Evolutionary conservation across 805 yeast species (phyloP).

Genomic region (Wickerhamiella sergipiensis): DNA sequence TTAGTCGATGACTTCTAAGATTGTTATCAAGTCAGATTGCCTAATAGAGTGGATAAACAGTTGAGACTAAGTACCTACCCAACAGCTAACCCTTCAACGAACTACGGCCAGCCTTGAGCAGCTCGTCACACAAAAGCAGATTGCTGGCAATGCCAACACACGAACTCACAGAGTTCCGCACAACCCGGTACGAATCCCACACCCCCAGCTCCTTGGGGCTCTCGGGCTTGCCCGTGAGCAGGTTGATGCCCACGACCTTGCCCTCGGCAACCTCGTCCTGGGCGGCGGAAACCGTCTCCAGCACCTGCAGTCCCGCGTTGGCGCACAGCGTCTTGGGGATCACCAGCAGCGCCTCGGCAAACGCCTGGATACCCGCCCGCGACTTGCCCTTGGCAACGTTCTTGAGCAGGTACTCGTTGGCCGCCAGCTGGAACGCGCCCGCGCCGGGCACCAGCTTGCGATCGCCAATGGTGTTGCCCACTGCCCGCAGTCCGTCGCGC

Average conservation of each 20-base stretch:
- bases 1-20: too few species aligned
- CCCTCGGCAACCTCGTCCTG: constrained; percentile 67
- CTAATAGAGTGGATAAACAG: too few species aligned
- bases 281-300: constrained; percentile 76
- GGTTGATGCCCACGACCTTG: constrained; percentile 78
- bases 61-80: too few species aligned
- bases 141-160: constrained; percentile 93
- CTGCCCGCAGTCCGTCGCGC: constrained; percentile 92
- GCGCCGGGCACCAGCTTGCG: constrained; percentile 87
- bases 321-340: constrained; percentile 87
- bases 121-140: constrained; percentile 84
- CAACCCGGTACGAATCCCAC: constrained; percentile 91
- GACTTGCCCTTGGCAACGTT: constrained; percentile 66
- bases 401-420: constrained; percentile 52
- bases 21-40: too few species aligned
- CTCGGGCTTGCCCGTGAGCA: constrained; percentile 85
- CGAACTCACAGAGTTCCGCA: constrained; percentile 81
- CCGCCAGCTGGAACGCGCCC: constrained; percentile 86
- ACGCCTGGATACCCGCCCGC: constrained; percentile 84
- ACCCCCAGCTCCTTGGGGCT: constrained; percentile 90
- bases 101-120: constrained; percentile 91
- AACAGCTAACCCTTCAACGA: constrained; percentile 20
- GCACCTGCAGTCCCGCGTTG: constrained; percentile 86
- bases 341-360: constrained; percentile 79
- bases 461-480: constrained; percentile 80